Evolutionary conservation across 768 basidiomycete genomes (phyloP).

Genomic region (Mycena galopus): DNA sequence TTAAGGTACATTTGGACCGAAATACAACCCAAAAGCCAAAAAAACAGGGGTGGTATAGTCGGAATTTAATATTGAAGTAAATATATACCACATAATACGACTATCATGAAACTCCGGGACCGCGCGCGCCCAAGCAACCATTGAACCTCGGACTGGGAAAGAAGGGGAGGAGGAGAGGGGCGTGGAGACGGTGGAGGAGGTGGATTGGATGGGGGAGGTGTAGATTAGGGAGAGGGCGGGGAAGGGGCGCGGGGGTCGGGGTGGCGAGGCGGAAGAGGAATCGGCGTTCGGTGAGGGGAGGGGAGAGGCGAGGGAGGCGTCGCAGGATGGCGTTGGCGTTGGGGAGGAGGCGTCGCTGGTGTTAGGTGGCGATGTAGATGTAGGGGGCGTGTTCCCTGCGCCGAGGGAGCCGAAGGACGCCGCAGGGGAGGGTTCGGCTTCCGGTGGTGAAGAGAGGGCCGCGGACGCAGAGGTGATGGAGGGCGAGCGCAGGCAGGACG

Average conservation of each 20-base stretch:
- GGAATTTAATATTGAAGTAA: too few relatives aligned
- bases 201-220: constrained; percentile 23
- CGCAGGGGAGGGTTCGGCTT: not conserved
- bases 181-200: constrained; percentile 43
- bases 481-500: constrained; percentile 44
- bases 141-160: too few relatives aligned
- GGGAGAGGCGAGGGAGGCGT: not conserved
- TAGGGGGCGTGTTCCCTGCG: not conserved
- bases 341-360: not conserved
- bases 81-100: too few relatives aligned
- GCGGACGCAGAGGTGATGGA: constrained; percentile 28
- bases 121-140: too few relatives aligned
- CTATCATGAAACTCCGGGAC: too few relatives aligned
- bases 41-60: too few relatives aligned
- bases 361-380: not conserved
- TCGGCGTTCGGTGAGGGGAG: too few relatives aligned
- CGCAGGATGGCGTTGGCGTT: not conserved
- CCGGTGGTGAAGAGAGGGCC: not conserved
- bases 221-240: not conserved
- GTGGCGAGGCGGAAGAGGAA: not conserved
- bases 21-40: too few relatives aligned
- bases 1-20: too few relatives aligned
- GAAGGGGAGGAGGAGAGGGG: constrained; percentile 32
- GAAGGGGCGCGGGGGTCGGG: not conserved
- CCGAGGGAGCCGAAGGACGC: not conserved